Evolutionary conservation across 495 filamentous ascomycete genomes (phyloP).

Genomic region (Talaromyces proteolyticus): DNA sequence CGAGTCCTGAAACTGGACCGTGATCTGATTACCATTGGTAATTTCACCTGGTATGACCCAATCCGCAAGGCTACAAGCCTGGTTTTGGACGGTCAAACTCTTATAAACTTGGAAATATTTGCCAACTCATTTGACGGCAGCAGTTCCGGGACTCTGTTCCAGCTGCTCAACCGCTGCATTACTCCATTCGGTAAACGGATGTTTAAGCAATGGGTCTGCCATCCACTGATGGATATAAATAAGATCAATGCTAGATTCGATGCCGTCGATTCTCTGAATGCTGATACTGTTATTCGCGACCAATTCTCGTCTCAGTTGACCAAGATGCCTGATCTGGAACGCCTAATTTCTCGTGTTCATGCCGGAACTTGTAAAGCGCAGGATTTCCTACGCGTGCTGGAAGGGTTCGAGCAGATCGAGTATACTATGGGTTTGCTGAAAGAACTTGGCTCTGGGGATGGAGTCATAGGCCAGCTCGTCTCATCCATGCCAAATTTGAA

Average conservation of each 20-base stretch:
- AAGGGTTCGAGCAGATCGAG: slow-evolving; percentile 96
- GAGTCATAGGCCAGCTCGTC: slow-evolving; percentile 80
- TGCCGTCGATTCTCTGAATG: slow-evolving; percentile 88
- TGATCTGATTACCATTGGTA: slow-evolving; percentile 81
- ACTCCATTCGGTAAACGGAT: slow-evolving; percentile 97
- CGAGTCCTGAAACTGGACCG: slow-evolving; percentile 83
- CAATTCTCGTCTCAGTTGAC: slow-evolving; percentile 78
- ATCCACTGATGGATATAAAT: slow-evolving; percentile 77
- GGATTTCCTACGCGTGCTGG: slow-evolving; percentile 89
- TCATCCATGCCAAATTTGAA: slow-evolving; percentile 77
- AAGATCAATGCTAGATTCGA: slow-evolving; percentile 95
- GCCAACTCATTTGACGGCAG: slow-evolving; percentile 89
- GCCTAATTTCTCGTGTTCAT: slow-evolving; percentile 91
- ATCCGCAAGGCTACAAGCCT: slow-evolving; percentile 90
- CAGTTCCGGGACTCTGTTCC: slow-evolving; percentile 79
- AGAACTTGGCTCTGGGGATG: slow-evolving; percentile 62
- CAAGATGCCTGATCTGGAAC: slow-evolving; percentile 91
- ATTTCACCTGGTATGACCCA: slow-evolving; percentile 88
- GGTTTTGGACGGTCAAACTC: slow-evolving; percentile 90
- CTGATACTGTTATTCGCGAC: slow-evolving; percentile 69
- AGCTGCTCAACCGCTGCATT: slow-evolving; percentile 85
- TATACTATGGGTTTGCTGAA: slow-evolving; percentile 77
- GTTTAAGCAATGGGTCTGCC: slow-evolving; percentile 97
- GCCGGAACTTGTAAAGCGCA: slow-evolving; percentile 80
- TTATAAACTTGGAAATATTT: slow-evolving; percentile 97